Base-by-base conservation (phyloP, 116 monocot species). In the Dioscorea cayenensis region DNA sequence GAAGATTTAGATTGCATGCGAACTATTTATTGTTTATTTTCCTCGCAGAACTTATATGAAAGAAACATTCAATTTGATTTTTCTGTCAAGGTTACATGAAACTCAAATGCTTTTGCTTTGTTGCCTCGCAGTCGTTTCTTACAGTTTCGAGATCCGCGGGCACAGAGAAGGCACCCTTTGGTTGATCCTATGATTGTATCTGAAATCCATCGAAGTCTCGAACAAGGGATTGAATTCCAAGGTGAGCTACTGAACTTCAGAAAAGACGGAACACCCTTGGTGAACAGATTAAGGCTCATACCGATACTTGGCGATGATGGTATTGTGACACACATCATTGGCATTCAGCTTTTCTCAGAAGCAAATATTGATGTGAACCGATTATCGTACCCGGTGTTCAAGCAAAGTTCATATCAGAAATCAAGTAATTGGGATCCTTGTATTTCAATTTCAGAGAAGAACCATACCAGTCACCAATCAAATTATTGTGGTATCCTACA, bases 171-270 rank as follows among this genome's bases (percentile, higher is more conserved):
- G 63, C 94, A 94, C 60, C 94, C 94, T 11, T 66, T 87, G 68
- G 94, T 94, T 71, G 94, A 94, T 63, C 94, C 94, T 37, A 87
- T 82, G 75, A 79, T 82, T 51, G 90, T 94, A 28, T 85, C 79
- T 3, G 94, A 94, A 70, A 87, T 90, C 61, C 87, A 75, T 36
- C 74, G 79, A 70, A 87, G 87, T 64, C 75, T 94, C 5, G 80
- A 90, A 7, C 76, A 87, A 76, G 94, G 90, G 20, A 62, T 52
- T 0, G 90, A 94, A 58, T 94, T 94, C 77, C 81, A 87, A 70
- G 94, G 94, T 6, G 94, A 94, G 73, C 85, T 94, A 7, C 77
- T 94, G 21, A 94, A 94, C 78, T 94, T 94, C 49, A 74, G 81
- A n/a, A 94, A 94, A 75, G 94, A 94, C 60, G 94, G 94, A 36